Percentiles rank a stretch among this genome's conserved stretches.
phyloP scores from a whole-genome alignment of 1,139 yeast species.

The Debaryomyces robertsiae region DNA sequence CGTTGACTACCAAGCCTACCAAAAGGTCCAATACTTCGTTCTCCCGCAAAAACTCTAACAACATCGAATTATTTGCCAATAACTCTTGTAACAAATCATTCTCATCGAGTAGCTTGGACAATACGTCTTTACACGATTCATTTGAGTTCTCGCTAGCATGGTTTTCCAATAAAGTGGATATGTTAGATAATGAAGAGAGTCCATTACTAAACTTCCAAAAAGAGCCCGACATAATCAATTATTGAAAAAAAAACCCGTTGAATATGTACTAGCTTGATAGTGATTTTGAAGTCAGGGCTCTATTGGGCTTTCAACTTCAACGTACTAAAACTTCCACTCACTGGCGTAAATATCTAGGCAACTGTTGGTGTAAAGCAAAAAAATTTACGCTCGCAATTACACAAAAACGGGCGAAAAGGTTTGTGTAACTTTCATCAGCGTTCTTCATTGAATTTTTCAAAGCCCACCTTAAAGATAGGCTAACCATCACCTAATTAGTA shows the following conservation, averaged over 20 bases:
- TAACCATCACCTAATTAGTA: not conserved
- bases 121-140: constrained; percentile 31
- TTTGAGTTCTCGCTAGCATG: constrained; percentile 37
- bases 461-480: not conserved
- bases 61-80: constrained; percentile 76
- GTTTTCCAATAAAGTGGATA: constrained; percentile 70
- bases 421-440: constrained; percentile 6
- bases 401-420: constrained; percentile 11
- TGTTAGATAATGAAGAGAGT: constrained; percentile 72
- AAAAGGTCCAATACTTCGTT: constrained; percentile 67
- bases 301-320: constrained; percentile 4
- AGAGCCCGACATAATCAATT: constrained; percentile 62
- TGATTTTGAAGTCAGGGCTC: constrained; percentile 2
- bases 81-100: constrained; percentile 85
- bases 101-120: constrained; percentile 78
- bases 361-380: constrained; percentile 9
- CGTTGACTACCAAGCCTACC: constrained; percentile 66
- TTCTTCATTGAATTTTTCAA: constrained; percentile 9
- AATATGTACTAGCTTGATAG: constrained; percentile 3
- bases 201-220: constrained; percentile 94
- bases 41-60: constrained; percentile 78
- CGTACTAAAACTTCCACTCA: not conserved
- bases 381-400: constrained; percentile 12
- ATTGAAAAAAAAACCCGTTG: constrained; percentile 1
- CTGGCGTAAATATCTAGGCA: not conserved